phyloP scores from a whole-genome alignment of 768 basidiomycete species.

The Sporobolomyces phaffii region DNA sequence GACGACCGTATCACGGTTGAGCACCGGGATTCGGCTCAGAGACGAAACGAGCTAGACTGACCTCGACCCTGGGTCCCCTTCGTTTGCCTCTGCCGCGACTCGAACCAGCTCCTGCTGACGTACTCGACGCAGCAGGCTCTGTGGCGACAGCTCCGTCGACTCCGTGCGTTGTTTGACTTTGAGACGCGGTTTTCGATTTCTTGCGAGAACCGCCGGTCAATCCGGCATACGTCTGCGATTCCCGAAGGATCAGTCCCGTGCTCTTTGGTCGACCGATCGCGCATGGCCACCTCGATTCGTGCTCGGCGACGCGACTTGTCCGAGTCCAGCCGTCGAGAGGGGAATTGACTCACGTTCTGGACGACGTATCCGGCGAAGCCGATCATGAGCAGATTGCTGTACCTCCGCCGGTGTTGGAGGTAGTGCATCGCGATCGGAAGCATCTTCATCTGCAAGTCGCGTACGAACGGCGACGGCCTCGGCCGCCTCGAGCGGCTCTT shows the following conservation, averaged over 20 bases:
- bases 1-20: neutral
- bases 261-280: too few relatives aligned
- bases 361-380: constrained; percentile 25
- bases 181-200: neutral
- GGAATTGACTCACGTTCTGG: constrained; percentile 8
- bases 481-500: neutral
- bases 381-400: constrained; percentile 28
- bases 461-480: neutral
- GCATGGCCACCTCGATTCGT: too few relatives aligned
- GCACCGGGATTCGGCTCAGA: too few relatives aligned
- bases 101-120: neutral
- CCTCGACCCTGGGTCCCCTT: constrained; percentile 17
- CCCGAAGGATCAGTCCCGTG: too few relatives aligned
- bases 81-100: neutral
- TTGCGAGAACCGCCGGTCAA: constrained; percentile 8
- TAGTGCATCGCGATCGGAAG: constrained; percentile 14
- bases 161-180: too few relatives aligned
- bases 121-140: neutral
- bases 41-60: neutral
- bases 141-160: too few relatives aligned
- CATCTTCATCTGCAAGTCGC: neutral
- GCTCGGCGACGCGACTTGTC: too few relatives aligned
- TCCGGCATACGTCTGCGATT: constrained; percentile 20
- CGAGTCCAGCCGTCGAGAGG: too few relatives aligned
- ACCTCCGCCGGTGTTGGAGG: constrained; percentile 4